Evolutionary conservation across 139 green algal species (phyloP), one percentile per base, ranked within the genome.

Genomic region (Prasinococcaceae sp.): DNA sequence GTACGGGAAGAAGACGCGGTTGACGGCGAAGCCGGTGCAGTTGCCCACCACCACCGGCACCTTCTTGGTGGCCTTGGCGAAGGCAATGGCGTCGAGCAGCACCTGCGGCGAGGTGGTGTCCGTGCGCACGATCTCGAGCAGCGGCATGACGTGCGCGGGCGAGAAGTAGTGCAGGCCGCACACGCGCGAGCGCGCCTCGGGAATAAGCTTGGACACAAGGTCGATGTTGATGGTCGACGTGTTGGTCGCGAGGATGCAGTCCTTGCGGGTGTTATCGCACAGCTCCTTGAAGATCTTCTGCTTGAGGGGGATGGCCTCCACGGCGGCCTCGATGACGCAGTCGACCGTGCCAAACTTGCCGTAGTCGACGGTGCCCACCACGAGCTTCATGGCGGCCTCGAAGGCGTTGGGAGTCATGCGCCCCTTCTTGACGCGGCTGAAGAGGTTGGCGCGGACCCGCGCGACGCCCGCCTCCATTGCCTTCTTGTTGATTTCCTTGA

Each of bases 1-100:
- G 86, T 99, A 99, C 14, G 90, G 90, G 75, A 97, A 97, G 78
- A 97, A 99, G 16, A 96, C 85, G 25, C 90, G 73, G 74, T 99
- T 99, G 29, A 99, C 90, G 0, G 88, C 88, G 74, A 99, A 99
- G 24, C 90, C 86, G 9, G 90, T 97, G 78, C 90, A 99, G 78
- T 97, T 97, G 55, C 86, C 90, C 23, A 99, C 90, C 44, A 99
- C 80, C 19, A 99, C 87, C 4, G 90, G 90, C 6, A 82, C 94
- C 78, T 99, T 99, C 70, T 93, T 92, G 70, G 97, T 99, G 14
- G 20, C 20, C 26, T 68, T 60, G 2, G 73, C 69, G 32, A 94
- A 72, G 29, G 73, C 74, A 37, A 98, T 63, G 0, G 78, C 84
- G 77, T 98, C 90, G 41, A 96, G 61, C 8, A 96, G 51, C 29